phyloP scores from a whole-genome alignment of 2,329 filamentous ascomycete genomes.

The Endoconidiophora polonica region DNA sequence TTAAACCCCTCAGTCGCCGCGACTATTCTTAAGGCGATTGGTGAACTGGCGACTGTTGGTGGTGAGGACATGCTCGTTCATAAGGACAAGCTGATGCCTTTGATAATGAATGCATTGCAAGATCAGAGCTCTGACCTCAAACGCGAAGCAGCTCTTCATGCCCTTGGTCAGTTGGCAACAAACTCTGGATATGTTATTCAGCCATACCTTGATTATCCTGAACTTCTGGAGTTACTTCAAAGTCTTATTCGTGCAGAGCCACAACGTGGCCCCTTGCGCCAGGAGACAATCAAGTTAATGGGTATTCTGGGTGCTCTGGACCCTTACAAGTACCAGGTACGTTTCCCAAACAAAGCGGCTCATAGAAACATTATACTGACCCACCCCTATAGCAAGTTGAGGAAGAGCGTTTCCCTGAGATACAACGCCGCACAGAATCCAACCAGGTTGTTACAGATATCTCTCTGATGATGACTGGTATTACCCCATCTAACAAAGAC shows the following conservation, averaged over 20 bases:
- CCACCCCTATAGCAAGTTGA: constrained; percentile 43
- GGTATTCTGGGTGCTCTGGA: constrained; percentile 89
- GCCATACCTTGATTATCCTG: constrained; percentile 87
- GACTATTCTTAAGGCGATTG: constrained; percentile 87
- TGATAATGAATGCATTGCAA: constrained; percentile 85
- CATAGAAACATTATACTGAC: constrained; percentile 16
- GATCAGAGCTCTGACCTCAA: constrained; percentile 84
- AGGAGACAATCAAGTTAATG: constrained; percentile 92
- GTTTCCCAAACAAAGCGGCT: background rate
- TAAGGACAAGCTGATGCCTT: constrained; percentile 81
- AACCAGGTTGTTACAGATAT: constrained; percentile 66
- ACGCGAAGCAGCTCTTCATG: constrained; percentile 77
- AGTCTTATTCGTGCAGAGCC: constrained; percentile 84
- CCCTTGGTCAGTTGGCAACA: constrained; percentile 79
- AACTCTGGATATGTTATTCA: constrained; percentile 97
- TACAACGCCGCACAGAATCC: constrained; percentile 47
- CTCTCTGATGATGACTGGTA: constrained; percentile 90
- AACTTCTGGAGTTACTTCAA: constrained; percentile 81
- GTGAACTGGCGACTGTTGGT: constrained; percentile 83
- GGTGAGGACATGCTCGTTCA: constrained; percentile 88
- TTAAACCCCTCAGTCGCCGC: constrained; percentile 74
- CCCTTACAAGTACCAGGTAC: constrained; percentile 71
- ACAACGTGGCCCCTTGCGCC: constrained; percentile 65
- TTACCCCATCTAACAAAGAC: constrained; percentile 92
- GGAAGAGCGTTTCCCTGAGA: constrained; percentile 68